A percentile compares a stretch with the other conserved stretches of the same genome.
Evolutionary conservation across 2,329 filamentous ascomycete genomes (phyloP).

Genomic region (Aspergillus transmontanensis): DNA sequence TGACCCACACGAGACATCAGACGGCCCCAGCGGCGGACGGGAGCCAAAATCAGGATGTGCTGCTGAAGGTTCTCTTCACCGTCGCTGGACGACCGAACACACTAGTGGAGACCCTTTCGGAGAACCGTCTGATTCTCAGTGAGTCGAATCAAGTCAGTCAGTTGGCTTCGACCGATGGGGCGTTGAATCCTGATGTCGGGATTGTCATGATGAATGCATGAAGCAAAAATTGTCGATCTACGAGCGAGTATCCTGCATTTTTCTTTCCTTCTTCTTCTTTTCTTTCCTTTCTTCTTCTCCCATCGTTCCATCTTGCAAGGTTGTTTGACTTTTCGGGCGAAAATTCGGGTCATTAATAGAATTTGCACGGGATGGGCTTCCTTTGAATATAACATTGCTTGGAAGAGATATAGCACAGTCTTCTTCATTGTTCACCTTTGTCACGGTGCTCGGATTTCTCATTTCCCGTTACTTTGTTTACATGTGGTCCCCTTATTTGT

Average conservation of each 20-base stretch:
- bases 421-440: not conserved
- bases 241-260: constrained; percentile 2
- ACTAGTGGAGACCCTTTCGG: constrained; percentile 36
- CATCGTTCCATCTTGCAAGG: constrained; percentile 2
- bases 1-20: constrained; percentile 35
- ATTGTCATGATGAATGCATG: constrained; percentile 39
- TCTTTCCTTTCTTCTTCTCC: not conserved
- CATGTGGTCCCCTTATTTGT: not conserved
- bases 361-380: constrained; percentile 21
- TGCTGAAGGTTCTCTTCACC: constrained; percentile 42
- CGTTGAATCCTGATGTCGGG: constrained; percentile 31
- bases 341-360: constrained; percentile 21
- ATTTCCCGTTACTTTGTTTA: not conserved
- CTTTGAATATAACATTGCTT: constrained; percentile 20
- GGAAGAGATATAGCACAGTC: constrained; percentile 5
- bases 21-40: constrained; percentile 17
- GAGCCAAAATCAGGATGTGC: constrained; percentile 25
- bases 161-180: constrained; percentile 22
- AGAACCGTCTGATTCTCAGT: constrained; percentile 33
- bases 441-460: not conserved
- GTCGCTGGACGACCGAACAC: constrained; percentile 33
- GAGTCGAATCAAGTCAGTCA: constrained; percentile 28
- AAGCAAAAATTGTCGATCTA: constrained; percentile 8
- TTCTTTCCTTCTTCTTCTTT: constrained; percentile 1
- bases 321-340: constrained; percentile 17